Conservation (phyloP, 2,329 filamentous ascomycete species). For the Colletotrichum lentis region DNA sequence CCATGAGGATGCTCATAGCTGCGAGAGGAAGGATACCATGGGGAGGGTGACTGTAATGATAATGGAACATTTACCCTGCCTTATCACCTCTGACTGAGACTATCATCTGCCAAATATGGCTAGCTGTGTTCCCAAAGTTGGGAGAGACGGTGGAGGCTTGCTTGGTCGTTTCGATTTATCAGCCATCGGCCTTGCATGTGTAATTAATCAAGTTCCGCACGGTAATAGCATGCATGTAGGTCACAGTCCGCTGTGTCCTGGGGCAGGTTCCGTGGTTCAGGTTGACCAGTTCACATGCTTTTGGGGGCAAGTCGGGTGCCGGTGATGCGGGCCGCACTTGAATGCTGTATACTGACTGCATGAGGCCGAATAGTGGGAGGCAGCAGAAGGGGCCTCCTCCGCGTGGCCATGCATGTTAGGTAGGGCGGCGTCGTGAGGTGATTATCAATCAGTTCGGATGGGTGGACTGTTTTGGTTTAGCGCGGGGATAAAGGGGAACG, state of each 20-base stretch:
- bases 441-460: background rate
- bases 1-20: too few relatives aligned
- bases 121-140: background rate
- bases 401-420: too few relatives aligned
- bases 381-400: background rate
- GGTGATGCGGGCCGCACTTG: background rate
- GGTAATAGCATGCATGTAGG: background rate
- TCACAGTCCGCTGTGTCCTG: too few relatives aligned
- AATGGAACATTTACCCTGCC: constrained; percentile 27
- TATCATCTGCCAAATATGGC: background rate
- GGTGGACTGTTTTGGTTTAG: background rate
- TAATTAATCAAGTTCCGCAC: constrained; percentile 9
- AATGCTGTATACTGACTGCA: background rate
- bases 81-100: background rate
- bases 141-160: too few relatives aligned
- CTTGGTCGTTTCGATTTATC: background rate
- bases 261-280: background rate
- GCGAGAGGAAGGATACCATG: constrained; percentile 25
- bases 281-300: background rate
- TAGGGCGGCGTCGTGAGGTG: background rate
- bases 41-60: constrained; percentile 34
- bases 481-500: background rate
- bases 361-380: background rate
- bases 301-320: too few relatives aligned
- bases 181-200: background rate